A percentile compares a stretch with the other conserved stretches of the same genome.
phyloP scores from a whole-genome alignment of 305 asterid species.

The Rubia tinctorum region DNA sequence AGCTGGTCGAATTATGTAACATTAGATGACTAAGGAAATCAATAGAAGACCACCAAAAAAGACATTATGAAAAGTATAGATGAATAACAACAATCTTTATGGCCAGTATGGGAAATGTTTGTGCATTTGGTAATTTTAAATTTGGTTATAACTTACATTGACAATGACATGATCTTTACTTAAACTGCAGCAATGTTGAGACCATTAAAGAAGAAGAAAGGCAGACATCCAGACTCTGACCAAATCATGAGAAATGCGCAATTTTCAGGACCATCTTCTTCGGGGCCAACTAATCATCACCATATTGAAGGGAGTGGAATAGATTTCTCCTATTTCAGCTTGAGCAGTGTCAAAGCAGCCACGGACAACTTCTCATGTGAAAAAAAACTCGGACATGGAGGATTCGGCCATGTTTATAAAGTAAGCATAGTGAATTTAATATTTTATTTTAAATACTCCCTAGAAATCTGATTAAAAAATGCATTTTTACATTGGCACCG shows the following conservation, averaged over 20 bases:
- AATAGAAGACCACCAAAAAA: too few species aligned
- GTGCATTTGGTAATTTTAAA: too few species aligned
- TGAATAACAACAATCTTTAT: too few species aligned
- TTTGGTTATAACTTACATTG: not conserved
- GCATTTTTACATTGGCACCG: too few species aligned
- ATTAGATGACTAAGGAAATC: too few species aligned
- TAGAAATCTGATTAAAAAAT: too few species aligned
- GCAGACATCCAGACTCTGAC: slow-evolving; percentile 27
- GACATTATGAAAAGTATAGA: too few species aligned
- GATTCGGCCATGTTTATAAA: slow-evolving; percentile 83
- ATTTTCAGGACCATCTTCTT: slow-evolving; percentile 31
- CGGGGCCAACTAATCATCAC: slow-evolving; percentile 33
- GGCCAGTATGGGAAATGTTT: too few species aligned
- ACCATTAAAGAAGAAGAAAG: slow-evolving; percentile 13
- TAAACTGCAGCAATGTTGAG: slow-evolving; percentile 28
- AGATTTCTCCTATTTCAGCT: slow-evolving; percentile 55
- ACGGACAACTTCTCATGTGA: slow-evolving; percentile 51
- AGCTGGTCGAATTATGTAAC: not conserved
- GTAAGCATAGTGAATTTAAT: slow-evolving; percentile 23
- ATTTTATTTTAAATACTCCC: too few species aligned
- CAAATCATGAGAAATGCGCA: slow-evolving; percentile 37
- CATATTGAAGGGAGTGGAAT: slow-evolving; percentile 49
- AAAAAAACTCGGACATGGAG: slow-evolving; percentile 89
- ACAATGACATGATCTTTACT: not conserved
- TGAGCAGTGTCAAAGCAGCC: slow-evolving; percentile 49